These are phyloP conservation scores for Ramularia collo-cygni DNA, from an alignment of 2,329 filamentous ascomycete species.

Conservation along the genomic window DNA sequence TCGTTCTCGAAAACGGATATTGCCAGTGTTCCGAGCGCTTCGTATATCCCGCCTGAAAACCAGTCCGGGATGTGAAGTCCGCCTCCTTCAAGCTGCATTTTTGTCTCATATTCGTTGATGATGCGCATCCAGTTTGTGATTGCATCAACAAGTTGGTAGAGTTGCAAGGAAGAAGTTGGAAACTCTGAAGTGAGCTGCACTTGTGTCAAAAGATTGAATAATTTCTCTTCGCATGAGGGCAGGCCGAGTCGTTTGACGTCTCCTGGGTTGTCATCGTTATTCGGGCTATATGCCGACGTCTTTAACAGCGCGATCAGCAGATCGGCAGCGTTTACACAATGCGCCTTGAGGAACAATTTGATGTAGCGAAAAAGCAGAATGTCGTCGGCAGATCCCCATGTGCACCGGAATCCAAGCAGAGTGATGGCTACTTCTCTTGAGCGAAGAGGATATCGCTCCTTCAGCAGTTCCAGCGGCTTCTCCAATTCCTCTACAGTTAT, in stretches of 20 bases:
- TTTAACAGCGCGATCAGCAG: constrained; percentile 25
- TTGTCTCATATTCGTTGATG: constrained; percentile 24
- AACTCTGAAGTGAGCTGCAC: constrained; percentile 19
- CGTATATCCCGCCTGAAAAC: constrained; percentile 23
- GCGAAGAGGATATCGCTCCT: constrained; percentile 7
- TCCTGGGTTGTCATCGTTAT: neutral
- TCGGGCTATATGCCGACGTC: constrained; percentile 18
- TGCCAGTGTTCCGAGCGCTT: constrained; percentile 26
- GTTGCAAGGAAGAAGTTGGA: constrained; percentile 12
- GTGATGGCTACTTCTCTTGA: constrained; percentile 18
- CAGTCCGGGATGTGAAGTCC: constrained; percentile 22
- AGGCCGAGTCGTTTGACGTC: constrained; percentile 9
- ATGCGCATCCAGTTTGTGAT: constrained; percentile 26
- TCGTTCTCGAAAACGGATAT: constrained; percentile 25
- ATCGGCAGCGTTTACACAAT: constrained; percentile 21
- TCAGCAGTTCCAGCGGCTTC: constrained; percentile 14
- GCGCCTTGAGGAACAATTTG: constrained; percentile 19
- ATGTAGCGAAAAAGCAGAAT: constrained; percentile 26
- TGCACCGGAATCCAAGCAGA: constrained; percentile 20
- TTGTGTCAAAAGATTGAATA: constrained; percentile 25
- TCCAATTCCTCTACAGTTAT: constrained; percentile 5
- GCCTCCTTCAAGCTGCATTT: constrained; percentile 24
- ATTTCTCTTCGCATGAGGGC: constrained; percentile 27
- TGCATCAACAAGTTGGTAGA: constrained; percentile 18
- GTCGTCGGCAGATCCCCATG: constrained; percentile 20